phyloP scores from a whole-genome alignment of 2,329 filamentous ascomycete species.

The Aspergillus aculeatinus region DNA sequence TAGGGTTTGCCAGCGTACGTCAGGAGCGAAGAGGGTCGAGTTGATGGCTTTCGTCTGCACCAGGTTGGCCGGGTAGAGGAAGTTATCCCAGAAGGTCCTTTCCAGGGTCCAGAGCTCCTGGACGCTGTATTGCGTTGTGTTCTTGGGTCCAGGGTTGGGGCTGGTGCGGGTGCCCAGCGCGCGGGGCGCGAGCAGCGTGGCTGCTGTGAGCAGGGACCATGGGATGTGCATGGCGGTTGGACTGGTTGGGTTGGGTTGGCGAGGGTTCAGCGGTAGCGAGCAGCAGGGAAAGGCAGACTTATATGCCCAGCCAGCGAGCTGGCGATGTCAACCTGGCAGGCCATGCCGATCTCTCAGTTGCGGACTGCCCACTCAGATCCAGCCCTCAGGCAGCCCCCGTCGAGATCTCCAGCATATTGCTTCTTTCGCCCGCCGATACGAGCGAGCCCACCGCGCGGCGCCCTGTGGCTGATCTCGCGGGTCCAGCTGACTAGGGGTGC shows the following conservation, averaged over 20 bases:
- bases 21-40: neutral
- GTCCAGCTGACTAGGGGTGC: neutral
- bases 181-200: neutral
- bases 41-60: conserved; percentile 18
- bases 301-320: neutral
- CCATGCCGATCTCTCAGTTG: no score
- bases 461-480: neutral
- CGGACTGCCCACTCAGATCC: no score
- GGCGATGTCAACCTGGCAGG: no score
- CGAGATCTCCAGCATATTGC: neutral
- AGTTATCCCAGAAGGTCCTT: conserved; percentile 1
- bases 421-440: neutral
- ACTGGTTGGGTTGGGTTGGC: neutral
- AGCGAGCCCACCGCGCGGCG: neutral
- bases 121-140: neutral
- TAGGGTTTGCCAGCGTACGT: neutral
- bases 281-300: neutral
- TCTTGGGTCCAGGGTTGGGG: no score
- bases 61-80: conserved; percentile 16
- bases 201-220: neutral
- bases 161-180: neutral
- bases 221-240: neutral
- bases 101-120: conserved; percentile 1
- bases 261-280: no score
- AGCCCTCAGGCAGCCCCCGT: neutral